These are phyloP conservation scores for Nidularia sp. DNA, from an alignment of 768 basidiomycete species.

Conservation along the genomic window DNA sequence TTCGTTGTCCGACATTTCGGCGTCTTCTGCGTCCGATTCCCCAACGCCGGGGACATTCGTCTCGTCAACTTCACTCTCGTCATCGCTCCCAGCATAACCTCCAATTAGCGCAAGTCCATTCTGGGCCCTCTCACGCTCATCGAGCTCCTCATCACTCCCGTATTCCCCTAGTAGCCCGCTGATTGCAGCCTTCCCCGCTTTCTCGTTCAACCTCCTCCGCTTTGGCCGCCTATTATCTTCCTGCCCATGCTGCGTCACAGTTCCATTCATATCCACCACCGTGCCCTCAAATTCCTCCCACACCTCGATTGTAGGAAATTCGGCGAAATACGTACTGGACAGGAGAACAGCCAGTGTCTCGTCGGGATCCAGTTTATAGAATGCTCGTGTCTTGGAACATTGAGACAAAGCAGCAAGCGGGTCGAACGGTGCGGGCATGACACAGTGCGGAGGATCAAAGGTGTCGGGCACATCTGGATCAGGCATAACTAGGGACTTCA, in stretches of 20 bases:
- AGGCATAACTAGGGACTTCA: constrained; percentile 44
- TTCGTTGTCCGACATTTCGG: constrained; percentile 29
- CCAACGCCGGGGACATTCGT: background rate
- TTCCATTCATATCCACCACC: constrained; percentile 53
- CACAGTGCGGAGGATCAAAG: constrained; percentile 55
- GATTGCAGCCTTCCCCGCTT: constrained; percentile 52
- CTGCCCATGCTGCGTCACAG: constrained; percentile 28
- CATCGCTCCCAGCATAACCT: constrained; percentile 49
- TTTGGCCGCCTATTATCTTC: constrained; percentile 37
- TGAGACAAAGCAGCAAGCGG: constrained; percentile 23
- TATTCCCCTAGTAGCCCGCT: constrained; percentile 35
- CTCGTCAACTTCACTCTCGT: constrained; percentile 15
- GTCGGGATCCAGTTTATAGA: constrained; percentile 54
- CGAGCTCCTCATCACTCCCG: constrained; percentile 42
- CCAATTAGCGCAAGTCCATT: constrained; percentile 36
- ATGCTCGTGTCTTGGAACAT: constrained; percentile 24
- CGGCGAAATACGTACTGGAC: constrained; percentile 64
- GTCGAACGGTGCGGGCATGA: constrained; percentile 46
- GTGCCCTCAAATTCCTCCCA: constrained; percentile 66
- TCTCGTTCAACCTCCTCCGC: constrained; percentile 49
- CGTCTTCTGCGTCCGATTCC: constrained; percentile 17
- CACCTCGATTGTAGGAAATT: constrained; percentile 81
- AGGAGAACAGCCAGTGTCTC: constrained; percentile 45
- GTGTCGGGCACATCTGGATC: constrained; percentile 52
- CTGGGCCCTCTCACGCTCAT: constrained; percentile 7